Evolutionary conservation across 257 asterid species (phyloP).

Genomic region (Solanum sejunctum): DNA sequence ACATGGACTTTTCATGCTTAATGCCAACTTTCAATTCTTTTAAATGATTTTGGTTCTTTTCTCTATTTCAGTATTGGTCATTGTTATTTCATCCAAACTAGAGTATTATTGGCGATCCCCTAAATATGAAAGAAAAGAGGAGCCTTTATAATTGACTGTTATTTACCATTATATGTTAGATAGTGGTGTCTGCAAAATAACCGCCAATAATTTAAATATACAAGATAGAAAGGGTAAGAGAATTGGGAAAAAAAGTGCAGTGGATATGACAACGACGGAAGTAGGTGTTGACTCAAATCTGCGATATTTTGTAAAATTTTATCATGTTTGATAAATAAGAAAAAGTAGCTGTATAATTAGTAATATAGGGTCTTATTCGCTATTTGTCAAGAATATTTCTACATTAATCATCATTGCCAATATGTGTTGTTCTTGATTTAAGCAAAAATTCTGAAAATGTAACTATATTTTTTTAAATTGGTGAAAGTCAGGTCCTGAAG

Average conservation of each 20-base stretch:
- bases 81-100: not conserved
- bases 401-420: not conserved
- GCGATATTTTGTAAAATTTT: not conserved
- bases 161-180: not conserved
- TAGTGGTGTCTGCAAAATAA: not conserved
- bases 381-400: not conserved
- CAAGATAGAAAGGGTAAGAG: not conserved
- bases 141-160: not conserved
- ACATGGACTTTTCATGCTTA: not conserved
- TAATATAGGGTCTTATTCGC: not conserved
- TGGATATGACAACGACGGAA: not conserved
- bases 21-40: not conserved
- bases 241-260: not conserved
- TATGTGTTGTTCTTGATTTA: not conserved
- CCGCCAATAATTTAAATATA: not conserved
- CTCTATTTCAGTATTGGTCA: not conserved
- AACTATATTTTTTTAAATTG: not conserved
- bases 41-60: not conserved
- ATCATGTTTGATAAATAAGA: not conserved
- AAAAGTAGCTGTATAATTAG: not conserved
- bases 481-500: not conserved
- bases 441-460: not conserved
- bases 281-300: not conserved
- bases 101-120: not conserved
- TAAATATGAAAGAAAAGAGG: not conserved